These are phyloP conservation scores for Ceratocystis eucalypticola DNA, from an alignment of 2,329 filamentous ascomycete genomes.

Conservation along the genomic window DNA sequence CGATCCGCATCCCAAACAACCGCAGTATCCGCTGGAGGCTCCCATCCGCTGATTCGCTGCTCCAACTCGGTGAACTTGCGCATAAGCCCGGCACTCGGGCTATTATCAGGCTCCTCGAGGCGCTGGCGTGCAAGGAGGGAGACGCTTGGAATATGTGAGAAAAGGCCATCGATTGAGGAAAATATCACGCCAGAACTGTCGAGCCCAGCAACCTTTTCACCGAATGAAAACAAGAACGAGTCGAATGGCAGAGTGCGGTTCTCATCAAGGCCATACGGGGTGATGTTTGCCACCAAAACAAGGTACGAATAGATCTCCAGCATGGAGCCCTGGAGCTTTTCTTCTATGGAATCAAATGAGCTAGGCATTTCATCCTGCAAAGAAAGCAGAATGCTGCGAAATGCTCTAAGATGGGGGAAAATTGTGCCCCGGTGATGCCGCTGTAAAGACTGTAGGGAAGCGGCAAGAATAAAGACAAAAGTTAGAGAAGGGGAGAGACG, in stretches of 20 bases:
- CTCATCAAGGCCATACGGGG: conserved; percentile 18
- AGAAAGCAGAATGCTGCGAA: conserved; percentile 15
- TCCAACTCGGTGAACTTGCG: conserved; percentile 14
- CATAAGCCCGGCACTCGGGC: conserved; percentile 3
- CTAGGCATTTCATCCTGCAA: conserved; percentile 18
- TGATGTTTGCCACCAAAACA: conserved; percentile 18
- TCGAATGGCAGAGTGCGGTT: conserved; percentile 17
- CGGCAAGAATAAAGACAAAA: not conserved
- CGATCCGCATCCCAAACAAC: conserved; percentile 17
- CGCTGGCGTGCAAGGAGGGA: conserved; percentile 15
- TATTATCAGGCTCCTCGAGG: conserved; percentile 16
- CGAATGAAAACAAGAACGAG: conserved; percentile 16
- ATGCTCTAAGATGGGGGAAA: conserved; percentile 17
- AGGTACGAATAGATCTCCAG: conserved; percentile 19
- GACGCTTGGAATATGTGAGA: conserved; percentile 15
- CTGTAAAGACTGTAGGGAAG: conserved; percentile 13
- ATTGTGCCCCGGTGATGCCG: conserved; percentile 16
- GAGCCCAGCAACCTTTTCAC: conserved; percentile 14
- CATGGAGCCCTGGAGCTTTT: conserved; percentile 18
- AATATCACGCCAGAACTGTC: conserved; percentile 17
- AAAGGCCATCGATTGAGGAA: conserved; percentile 18
- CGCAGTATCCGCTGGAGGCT: conserved; percentile 10
- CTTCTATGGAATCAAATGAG: conserved; percentile 16
- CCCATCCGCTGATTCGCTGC: conserved; percentile 15
- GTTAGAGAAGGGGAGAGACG: not conserved